Conservation (phyloP, 192 early-diverging fungal genomes). For the Backusella mclennaniae region DNA sequence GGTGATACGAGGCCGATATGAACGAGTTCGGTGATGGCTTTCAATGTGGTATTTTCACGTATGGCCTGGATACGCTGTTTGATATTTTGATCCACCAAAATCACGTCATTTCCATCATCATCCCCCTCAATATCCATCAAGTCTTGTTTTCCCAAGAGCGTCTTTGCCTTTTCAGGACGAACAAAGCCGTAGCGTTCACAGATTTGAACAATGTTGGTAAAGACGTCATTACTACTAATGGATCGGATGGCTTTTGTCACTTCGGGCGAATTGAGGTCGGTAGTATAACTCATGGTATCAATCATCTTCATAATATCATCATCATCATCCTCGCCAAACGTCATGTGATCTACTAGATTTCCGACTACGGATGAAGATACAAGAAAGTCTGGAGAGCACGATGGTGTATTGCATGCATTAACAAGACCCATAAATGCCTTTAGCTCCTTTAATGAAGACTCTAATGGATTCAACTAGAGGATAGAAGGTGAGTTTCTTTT, state of each 20-base stretch:
- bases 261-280: constrained; percentile 19
- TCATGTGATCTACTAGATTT: constrained; percentile 11
- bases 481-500: background rate
- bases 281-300: constrained; percentile 12
- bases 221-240: constrained; percentile 25
- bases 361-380: constrained; percentile 14
- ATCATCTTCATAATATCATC: constrained; percentile 29
- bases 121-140: background rate
- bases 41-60: constrained; percentile 6
- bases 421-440: constrained; percentile 33
- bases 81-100: constrained; percentile 24
- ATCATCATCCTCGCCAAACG: constrained; percentile 1
- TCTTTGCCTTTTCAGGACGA: constrained; percentile 10
- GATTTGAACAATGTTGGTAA: constrained; percentile 26
- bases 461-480: constrained; percentile 29
- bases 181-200: constrained; percentile 19
- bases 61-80: constrained; percentile 25
- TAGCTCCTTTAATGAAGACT: constrained; percentile 33
- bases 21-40: constrained; percentile 17
- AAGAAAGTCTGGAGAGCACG: constrained; percentile 22
- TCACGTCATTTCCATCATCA: background rate
- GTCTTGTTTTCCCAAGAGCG: background rate
- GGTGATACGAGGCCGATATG: constrained; percentile 29
- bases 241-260: constrained; percentile 28
- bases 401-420: constrained; percentile 31